Conservation (phyloP, 176 grass and related monocot species). For the Paspalum notatum region DNA sequence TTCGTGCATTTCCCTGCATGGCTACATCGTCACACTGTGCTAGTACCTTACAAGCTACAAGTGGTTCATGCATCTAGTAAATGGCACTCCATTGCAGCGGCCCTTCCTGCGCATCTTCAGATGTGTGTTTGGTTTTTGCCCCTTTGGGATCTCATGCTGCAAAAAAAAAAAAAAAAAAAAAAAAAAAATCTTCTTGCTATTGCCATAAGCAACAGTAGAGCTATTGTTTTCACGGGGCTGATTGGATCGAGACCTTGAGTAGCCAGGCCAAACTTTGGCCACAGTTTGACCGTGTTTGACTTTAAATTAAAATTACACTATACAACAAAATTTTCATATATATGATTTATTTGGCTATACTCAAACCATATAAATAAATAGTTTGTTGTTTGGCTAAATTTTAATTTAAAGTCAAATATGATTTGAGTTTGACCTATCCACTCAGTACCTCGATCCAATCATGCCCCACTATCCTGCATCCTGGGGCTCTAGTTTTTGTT, state of each 20-base stretch:
- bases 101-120: not conserved
- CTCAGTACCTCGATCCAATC: too few relatives aligned
- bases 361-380: too few relatives aligned
- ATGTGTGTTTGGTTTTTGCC: constrained; percentile 17
- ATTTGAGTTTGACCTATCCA: too few relatives aligned
- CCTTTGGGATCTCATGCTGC: not conserved
- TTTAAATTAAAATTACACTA: too few relatives aligned
- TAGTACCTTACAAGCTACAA: not conserved
- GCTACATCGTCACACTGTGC: not conserved
- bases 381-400: too few relatives aligned
- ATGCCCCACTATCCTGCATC: constrained; percentile 26
- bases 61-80: not conserved
- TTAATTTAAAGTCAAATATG: too few relatives aligned
- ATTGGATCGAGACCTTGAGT: too few relatives aligned
- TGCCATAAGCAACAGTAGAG: constrained; percentile 22
- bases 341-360: too few relatives aligned
- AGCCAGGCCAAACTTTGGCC: too few relatives aligned
- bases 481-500: not conserved
- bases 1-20: constrained; percentile 1
- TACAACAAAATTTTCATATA: too few relatives aligned
- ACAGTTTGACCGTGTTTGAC: too few relatives aligned
- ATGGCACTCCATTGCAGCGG: not conserved
- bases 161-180: not conserved
- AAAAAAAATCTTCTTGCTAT: not conserved
- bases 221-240: not conserved